A percentile compares a stretch with the other conserved stretches of the same genome.
phyloP scores from a whole-genome alignment of 345 rosid species.

The Gossypium herbaceum region DNA sequence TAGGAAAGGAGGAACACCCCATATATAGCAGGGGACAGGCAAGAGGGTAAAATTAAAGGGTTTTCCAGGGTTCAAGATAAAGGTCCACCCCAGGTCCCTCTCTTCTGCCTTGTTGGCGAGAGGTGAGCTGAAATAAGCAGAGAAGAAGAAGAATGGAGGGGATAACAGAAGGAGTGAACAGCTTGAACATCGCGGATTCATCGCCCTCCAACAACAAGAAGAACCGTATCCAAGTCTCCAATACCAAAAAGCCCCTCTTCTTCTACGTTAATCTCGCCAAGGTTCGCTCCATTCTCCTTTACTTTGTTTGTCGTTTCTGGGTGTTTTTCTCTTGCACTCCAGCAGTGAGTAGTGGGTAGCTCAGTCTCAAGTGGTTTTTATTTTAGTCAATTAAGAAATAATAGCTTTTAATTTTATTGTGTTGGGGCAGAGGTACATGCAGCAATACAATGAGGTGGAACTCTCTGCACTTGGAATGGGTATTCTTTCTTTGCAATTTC shows the following conservation, averaged over 20 bases:
- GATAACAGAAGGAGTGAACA: too few relatives aligned
- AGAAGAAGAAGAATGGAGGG: constrained; percentile 12
- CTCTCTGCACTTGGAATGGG: constrained; percentile 82
- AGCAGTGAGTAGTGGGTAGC: background rate
- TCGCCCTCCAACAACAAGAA: too few relatives aligned
- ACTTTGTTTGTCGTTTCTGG: background rate
- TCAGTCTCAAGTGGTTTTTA: background rate
- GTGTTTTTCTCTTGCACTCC: background rate
- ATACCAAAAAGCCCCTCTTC: too few relatives aligned
- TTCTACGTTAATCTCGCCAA: constrained; percentile 42
- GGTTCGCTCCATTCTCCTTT: constrained; percentile 20
- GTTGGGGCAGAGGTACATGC: constrained; percentile 65
- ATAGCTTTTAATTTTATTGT: background rate
- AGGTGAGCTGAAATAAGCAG: background rate
- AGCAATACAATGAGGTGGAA: constrained; percentile 58
- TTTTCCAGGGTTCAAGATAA: constrained; percentile 2
- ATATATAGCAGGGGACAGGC: background rate
- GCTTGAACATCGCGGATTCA: too few relatives aligned
- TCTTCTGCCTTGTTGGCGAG: background rate
- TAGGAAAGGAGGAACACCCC: background rate
- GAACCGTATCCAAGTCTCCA: too few relatives aligned
- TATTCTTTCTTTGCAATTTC: constrained; percentile 15
- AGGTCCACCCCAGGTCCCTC: background rate
- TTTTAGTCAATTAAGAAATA: background rate
- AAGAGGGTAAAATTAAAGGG: constrained; percentile 1